Evolutionary conservation across 192 early-diverging fungal genomes (phyloP).

Genomic region (Rhizoclosmatium globosum): DNA sequence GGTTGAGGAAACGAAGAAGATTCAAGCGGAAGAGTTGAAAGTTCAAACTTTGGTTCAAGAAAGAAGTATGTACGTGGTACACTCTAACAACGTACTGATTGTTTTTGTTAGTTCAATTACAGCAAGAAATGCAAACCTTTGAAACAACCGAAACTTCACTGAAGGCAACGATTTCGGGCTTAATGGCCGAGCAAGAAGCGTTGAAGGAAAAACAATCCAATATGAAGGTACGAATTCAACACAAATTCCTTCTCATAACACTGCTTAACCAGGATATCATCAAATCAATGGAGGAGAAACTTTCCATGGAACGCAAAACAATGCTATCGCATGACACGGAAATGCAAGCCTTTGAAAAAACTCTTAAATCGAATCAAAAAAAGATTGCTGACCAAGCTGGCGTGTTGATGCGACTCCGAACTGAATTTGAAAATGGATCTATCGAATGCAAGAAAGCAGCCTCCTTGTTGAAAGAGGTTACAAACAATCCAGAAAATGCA

Average conservation of each 20-base stretch:
- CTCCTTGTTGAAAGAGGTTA: constrained; percentile 2
- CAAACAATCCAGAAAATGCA: constrained; percentile 30
- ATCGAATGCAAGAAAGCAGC: neutral
- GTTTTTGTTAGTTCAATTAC: constrained; percentile 35
- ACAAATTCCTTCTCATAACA: neutral
- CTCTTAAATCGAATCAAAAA: constrained; percentile 70
- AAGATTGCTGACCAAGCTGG: constrained; percentile 74
- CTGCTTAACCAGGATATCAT: neutral
- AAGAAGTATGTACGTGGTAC: constrained; percentile 54
- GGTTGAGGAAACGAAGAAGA: constrained; percentile 65
- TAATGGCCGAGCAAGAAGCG: neutral
- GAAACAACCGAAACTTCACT: constrained; percentile 25
- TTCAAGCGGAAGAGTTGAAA: constrained; percentile 60
- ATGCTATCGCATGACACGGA: constrained; percentile 69
- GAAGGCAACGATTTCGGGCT: neutral
- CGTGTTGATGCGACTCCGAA: constrained; percentile 81
- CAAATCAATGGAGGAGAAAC: constrained; percentile 6
- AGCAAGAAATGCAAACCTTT: constrained; percentile 32
- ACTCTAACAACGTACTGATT: neutral
- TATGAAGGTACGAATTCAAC: constrained; percentile 32
- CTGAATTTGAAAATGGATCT: constrained; percentile 56
- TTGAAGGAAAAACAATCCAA: constrained; percentile 53
- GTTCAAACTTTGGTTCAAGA: constrained; percentile 67
- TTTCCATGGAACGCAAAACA: constrained; percentile 19
- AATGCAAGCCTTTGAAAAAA: constrained; percentile 71